These are phyloP conservation scores for Venturia pyrina DNA, from an alignment of 2,329 filamentous ascomycete species.

Conservation along the genomic window DNA sequence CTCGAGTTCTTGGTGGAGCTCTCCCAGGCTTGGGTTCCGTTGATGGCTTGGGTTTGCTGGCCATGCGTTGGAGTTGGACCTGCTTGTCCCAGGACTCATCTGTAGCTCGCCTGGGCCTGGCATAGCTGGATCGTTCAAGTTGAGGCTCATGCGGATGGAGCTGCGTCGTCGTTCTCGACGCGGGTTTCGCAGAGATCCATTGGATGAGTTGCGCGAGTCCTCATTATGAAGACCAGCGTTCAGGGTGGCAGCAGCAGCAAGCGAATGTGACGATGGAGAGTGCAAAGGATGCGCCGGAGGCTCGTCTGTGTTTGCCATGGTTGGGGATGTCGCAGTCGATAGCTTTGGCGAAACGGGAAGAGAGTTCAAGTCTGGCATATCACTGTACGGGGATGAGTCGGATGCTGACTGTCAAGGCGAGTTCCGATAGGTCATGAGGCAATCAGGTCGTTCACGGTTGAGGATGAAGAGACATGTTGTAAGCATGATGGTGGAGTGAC, in stretches of 20 bases:
- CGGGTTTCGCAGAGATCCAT: conserved; percentile 35
- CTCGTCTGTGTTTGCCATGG: neutral
- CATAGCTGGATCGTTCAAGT: conserved; percentile 59
- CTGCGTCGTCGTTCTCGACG: conserved; percentile 45
- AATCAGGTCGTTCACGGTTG: neutral
- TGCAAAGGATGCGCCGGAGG: conserved; percentile 30
- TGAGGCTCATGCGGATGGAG: conserved; percentile 61
- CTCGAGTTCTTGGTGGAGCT: conserved; percentile 70
- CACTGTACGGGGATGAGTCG: neutral
- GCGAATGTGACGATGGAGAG: conserved; percentile 53
- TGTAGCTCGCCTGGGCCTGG: conserved; percentile 60
- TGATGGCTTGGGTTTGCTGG: conserved; percentile 40
- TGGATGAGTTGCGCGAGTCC: conserved; percentile 40
- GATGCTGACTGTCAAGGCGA: neutral
- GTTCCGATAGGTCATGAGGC: neutral
- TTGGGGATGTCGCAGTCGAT: neutral
- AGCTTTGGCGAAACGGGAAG: conserved; percentile 2
- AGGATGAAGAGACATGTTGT: neutral
- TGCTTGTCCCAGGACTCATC: conserved; percentile 31
- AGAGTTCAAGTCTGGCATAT: conserved; percentile 9
- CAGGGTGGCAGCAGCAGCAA: conserved; percentile 67
- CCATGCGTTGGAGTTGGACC: neutral
- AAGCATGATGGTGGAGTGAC: neutral
- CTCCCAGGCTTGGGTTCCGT: conserved; percentile 60
- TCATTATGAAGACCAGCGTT: conserved; percentile 66